Conservation (phyloP, 768 basidiomycete genomes). For the Pulveroboletus sp. region DNA sequence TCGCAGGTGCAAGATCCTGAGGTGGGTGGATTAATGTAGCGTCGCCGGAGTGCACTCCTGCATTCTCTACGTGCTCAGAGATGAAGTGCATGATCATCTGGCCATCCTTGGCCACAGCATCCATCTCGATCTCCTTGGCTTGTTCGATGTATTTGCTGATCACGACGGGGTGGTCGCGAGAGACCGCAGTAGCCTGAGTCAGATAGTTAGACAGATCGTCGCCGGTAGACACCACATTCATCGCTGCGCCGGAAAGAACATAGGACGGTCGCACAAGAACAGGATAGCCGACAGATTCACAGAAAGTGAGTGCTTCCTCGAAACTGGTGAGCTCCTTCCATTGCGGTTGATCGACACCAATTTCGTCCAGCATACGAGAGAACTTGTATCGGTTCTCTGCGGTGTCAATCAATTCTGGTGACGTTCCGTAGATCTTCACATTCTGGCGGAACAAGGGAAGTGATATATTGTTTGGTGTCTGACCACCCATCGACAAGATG, state of each 20-base stretch:
- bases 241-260: constrained; percentile 98
- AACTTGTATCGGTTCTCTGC: constrained; percentile 99
- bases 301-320: constrained; percentile 84
- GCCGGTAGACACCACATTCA: constrained; percentile 96
- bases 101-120: constrained; percentile 94
- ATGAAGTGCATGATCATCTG: constrained; percentile 99
- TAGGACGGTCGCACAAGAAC: constrained; percentile 97
- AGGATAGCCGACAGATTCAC: constrained; percentile 89
- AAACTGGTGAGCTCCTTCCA: constrained; percentile 97
- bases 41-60: constrained; percentile 98
- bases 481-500: constrained; percentile 97
- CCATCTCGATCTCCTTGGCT: constrained; percentile 99
- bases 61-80: constrained; percentile 98
- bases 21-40: constrained; percentile 97
- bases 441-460: constrained; percentile 94
- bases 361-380: constrained; percentile 94
- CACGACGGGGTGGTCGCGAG: constrained; percentile 93
- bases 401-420: constrained; percentile 99
- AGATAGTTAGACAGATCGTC: constrained; percentile 91
- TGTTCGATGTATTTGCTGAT: constrained; percentile 99
- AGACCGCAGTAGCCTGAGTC: constrained; percentile 92
- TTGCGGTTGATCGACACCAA: constrained; percentile 95
- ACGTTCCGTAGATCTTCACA: constrained; percentile 97
- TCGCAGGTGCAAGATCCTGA: constrained; percentile 95
- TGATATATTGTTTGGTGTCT: constrained; percentile 98